These are phyloP conservation scores for Hanseniaspora pseudoguilliermondii DNA, from an alignment of 805 yeast genomes.

Conservation along the genomic window DNA sequence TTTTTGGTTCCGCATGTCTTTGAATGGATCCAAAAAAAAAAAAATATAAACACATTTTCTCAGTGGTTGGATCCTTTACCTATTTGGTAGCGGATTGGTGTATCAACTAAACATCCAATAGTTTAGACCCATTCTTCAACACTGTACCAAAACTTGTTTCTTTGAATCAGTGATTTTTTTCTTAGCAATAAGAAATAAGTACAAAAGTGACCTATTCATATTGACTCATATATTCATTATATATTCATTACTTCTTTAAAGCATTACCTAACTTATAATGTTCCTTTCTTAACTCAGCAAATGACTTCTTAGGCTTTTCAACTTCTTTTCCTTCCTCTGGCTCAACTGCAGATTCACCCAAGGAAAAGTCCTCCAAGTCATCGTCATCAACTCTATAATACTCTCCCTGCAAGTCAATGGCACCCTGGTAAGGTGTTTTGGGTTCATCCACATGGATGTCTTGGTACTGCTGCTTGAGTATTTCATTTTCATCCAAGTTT, in stretches of 20 bases:
- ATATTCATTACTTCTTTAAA: constrained; percentile 15
- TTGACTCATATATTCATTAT: background rate
- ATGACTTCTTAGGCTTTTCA: constrained; percentile 40
- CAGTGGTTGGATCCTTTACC: no score
- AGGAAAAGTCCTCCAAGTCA: constrained; percentile 31
- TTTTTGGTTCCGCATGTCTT: no score
- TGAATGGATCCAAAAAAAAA: no score
- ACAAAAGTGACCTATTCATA: background rate
- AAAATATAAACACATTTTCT: no score
- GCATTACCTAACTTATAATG: constrained; percentile 56
- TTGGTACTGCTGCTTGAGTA: constrained; percentile 54
- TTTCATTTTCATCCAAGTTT: constrained; percentile 47
- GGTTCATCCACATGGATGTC: constrained; percentile 68
- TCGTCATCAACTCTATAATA: constrained; percentile 58
- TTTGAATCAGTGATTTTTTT: background rate
- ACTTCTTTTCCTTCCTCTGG: constrained; percentile 19
- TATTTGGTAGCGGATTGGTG: no score
- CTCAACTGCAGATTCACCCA: constrained; percentile 43
- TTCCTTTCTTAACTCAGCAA: constrained; percentile 66
- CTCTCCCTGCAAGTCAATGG: constrained; percentile 70
- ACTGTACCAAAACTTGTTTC: no score
- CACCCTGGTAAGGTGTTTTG: constrained; percentile 88
- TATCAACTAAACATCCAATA: no score
- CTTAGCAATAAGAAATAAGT: background rate
- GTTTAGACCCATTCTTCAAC: no score